phyloP scores from a whole-genome alignment of 768 basidiomycete genomes.

The Chlorophyllum brunneum region DNA sequence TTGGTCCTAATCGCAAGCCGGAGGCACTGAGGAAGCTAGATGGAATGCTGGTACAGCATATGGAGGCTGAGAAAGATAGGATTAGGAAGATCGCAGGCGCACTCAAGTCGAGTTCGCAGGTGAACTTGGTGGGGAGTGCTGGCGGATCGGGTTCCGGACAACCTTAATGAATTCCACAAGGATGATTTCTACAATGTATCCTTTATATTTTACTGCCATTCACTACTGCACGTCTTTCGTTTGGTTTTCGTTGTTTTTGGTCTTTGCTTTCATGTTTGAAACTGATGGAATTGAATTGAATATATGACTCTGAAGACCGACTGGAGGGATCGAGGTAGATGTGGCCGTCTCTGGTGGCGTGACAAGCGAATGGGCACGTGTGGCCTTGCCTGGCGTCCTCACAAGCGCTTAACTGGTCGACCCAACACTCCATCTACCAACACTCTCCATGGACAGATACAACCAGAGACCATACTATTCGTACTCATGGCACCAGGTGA shows the following conservation, averaged over 20 bases:
- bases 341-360: neutral
- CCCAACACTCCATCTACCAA: conserved; percentile 2
- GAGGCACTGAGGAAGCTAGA: conserved; percentile 67
- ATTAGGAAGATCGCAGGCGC: conserved; percentile 70
- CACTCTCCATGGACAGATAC: conserved; percentile 34
- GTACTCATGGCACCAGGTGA: conserved; percentile 88
- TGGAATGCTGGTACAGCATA: conserved; percentile 78
- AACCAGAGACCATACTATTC: conserved; percentile 38
- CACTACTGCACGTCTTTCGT: conserved; percentile 1
- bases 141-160: neutral
- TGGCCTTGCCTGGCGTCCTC: conserved; percentile 13
- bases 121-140: conserved; percentile 4
- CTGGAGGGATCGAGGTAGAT: no score
- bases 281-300: neutral
- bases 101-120: conserved; percentile 23
- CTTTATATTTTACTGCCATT: neutral
- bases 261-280: neutral
- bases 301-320: neutral
- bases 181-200: conserved; percentile 3
- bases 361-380: conserved; percentile 7
- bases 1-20: conserved; percentile 34
- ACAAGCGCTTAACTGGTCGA: conserved; percentile 16
- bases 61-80: conserved; percentile 79
- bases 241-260: neutral
- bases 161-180: neutral